A percentile compares a stretch with the other conserved stretches of the same genome.
Conservation (phyloP, 805 yeast genomes). For the Candida ulmi region DNA sequence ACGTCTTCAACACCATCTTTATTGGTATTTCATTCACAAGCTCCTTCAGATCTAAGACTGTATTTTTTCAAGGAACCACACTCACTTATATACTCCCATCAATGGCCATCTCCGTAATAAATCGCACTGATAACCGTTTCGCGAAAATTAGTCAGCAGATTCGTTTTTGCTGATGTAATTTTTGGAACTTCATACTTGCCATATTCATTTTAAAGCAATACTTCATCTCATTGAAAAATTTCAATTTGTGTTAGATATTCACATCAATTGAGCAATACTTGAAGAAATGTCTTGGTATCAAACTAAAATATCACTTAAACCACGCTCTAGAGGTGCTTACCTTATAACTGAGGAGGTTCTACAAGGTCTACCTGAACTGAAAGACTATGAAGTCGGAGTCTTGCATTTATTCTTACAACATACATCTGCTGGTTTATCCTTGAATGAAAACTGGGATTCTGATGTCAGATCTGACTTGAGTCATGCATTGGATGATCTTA, state of each 20-base stretch:
- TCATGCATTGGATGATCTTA: constrained; percentile 54
- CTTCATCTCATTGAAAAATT: too few relatives aligned
- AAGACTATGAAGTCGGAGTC: constrained; percentile 54
- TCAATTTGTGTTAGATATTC: too few relatives aligned
- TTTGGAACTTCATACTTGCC: too few relatives aligned
- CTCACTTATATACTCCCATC: not conserved
- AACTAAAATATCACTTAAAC: constrained; percentile 43
- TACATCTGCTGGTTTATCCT: constrained; percentile 71
- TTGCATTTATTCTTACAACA: constrained; percentile 68
- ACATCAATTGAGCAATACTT: not conserved
- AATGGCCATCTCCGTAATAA: not conserved
- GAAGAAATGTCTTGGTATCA: constrained; percentile 49
- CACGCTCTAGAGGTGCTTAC: constrained; percentile 64
- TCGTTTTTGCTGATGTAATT: too few relatives aligned
- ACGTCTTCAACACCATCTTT: constrained; percentile 32
- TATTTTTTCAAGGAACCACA: too few relatives aligned
- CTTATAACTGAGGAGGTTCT: constrained; percentile 65
- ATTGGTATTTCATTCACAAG: too few relatives aligned
- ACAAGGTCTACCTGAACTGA: constrained; percentile 51
- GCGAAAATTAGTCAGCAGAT: not conserved
- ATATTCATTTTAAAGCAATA: too few relatives aligned
- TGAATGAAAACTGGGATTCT: constrained; percentile 78
- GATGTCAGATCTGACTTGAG: constrained; percentile 71
- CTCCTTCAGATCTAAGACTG: too few relatives aligned
- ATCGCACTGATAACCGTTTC: not conserved